A percentile compares a stretch with the other conserved stretches of the same genome.
Conservation (phyloP, 2,329 filamentous ascomycete species). For the Arthrobotrys pseudoclavata region DNA sequence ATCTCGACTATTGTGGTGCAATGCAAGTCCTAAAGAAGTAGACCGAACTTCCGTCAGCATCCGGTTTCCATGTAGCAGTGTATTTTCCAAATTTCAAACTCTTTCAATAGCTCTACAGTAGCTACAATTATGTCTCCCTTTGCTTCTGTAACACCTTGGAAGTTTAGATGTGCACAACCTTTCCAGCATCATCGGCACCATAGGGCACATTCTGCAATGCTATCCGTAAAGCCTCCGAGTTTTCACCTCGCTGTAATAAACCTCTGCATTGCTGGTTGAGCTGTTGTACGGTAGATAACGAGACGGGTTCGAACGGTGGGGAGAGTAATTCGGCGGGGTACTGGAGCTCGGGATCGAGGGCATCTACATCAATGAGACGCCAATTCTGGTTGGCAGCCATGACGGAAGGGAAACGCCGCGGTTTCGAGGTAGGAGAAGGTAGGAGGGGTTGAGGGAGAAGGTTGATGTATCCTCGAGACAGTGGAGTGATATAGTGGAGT, state of each 20-base stretch:
- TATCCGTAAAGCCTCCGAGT: constrained; percentile 61
- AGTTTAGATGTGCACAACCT: constrained; percentile 55
- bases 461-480: constrained; percentile 6
- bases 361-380: constrained; percentile 63
- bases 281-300: constrained; percentile 60
- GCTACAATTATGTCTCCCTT: not conserved
- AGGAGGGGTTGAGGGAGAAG: not conserved
- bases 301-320: constrained; percentile 61
- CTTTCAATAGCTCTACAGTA: not conserved
- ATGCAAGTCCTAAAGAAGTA: constrained; percentile 78
- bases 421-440: not conserved
- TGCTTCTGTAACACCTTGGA: not conserved
- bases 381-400: constrained; percentile 62
- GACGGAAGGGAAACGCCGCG: not conserved
- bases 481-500: constrained; percentile 5
- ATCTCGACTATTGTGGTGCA: constrained; percentile 91
- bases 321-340: constrained; percentile 63
- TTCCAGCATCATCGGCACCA: constrained; percentile 63
- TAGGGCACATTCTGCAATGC: constrained; percentile 63
- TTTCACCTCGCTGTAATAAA: constrained; percentile 62
- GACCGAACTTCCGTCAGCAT: constrained; percentile 52
- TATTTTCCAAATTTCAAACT: not conserved
- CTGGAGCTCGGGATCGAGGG: constrained; percentile 63
- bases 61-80: constrained; percentile 21
- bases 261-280: constrained; percentile 62